phyloP scores from a whole-genome alignment of 192 early-diverging fungal species.

The Mortierella claussenii region DNA sequence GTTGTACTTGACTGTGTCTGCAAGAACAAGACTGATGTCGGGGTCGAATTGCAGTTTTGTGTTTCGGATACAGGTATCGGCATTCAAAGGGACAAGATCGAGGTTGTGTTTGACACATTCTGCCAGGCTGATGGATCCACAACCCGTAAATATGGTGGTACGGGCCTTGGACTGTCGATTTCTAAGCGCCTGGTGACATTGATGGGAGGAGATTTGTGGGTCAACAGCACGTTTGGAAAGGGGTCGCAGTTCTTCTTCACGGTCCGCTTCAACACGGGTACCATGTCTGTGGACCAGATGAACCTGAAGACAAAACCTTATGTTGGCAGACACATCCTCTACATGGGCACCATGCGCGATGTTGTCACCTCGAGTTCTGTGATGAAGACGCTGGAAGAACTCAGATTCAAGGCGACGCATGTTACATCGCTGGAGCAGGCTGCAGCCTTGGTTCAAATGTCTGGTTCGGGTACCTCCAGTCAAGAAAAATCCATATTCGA shows the following conservation, averaged over 20 bases:
- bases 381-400: conserved; percentile 58
- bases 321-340: conserved; percentile 72
- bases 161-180: conserved; percentile 87
- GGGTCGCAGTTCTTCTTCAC: conserved; percentile 87
- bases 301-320: conserved; percentile 67
- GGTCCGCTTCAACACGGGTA: conserved; percentile 61
- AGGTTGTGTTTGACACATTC: conserved; percentile 84
- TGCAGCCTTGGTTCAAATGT: conserved; percentile 45
- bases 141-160: conserved; percentile 87
- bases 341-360: conserved; percentile 67
- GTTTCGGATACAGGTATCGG: conserved; percentile 89
- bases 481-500: conserved; percentile 64
- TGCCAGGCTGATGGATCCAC: conserved; percentile 86
- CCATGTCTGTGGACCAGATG: conserved; percentile 50
- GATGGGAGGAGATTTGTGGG: conserved; percentile 84
- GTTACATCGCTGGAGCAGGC: conserved; percentile 62
- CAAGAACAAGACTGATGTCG: conserved; percentile 38
- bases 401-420: conserved; percentile 58
- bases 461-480: conserved; percentile 20
- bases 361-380: conserved; percentile 44
- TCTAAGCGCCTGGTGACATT: conserved; percentile 79
- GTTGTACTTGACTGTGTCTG: conserved; percentile 69
- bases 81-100: conserved; percentile 79
- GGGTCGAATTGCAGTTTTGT: conserved; percentile 71
- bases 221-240: conserved; percentile 74